Conservation (phyloP, 176 grass and related monocot species). For the Rhynchospora breviuscula region DNA sequence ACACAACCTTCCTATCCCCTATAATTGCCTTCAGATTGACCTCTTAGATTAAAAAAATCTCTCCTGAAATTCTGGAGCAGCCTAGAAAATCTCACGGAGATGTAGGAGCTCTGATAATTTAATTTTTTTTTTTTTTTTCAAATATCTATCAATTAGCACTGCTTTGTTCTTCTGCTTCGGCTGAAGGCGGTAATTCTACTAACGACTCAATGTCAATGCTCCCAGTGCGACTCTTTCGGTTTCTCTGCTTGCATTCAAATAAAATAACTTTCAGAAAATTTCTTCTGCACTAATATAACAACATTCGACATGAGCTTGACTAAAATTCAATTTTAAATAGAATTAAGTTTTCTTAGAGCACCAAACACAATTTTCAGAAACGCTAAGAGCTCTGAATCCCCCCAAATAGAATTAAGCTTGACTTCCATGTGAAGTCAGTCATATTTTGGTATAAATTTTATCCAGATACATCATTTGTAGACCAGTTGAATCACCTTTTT, state of each 20-base stretch:
- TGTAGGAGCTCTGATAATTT: background rate
- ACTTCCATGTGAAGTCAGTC: background rate
- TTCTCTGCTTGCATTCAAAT: slow-evolving; percentile 41
- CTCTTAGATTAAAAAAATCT: background rate
- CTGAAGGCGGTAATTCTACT: background rate
- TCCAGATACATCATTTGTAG: too few relatives aligned
- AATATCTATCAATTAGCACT: background rate
- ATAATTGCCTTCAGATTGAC: background rate
- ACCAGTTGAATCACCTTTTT: background rate
- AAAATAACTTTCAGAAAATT: slow-evolving; percentile 6
- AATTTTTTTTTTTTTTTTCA: background rate
- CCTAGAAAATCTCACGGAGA: background rate
- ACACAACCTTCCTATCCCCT: slow-evolving; percentile 9
- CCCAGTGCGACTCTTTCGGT: slow-evolving; percentile 40
- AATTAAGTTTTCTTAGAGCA: background rate
- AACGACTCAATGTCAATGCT: slow-evolving; percentile 67
- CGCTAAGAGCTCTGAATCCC: background rate
- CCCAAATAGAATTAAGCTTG: background rate
- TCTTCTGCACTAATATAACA: background rate
- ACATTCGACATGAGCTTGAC: background rate
- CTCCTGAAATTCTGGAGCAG: background rate
- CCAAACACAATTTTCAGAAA: background rate
- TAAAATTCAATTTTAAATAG: background rate
- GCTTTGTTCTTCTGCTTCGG: slow-evolving; percentile 13
- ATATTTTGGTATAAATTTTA: background rate